Evolutionary conservation across 306 rosid genomes (phyloP), one percentile per base, ranked within the genome.

Genomic region (Begonia fuchsioides): DNA sequence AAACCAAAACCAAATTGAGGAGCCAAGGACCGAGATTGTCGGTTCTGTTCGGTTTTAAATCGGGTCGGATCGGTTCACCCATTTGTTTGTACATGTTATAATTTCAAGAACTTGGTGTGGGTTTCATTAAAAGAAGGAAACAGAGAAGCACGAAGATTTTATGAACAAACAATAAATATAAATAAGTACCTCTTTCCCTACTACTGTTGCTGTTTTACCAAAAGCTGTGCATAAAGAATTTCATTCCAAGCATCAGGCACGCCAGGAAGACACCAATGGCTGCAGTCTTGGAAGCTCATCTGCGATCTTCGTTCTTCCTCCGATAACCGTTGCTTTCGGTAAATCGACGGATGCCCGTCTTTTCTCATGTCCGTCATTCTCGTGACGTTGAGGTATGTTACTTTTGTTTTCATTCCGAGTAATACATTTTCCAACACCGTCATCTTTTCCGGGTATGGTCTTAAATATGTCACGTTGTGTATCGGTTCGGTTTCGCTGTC

Each of bases 231-330:
- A 13, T 55, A 72, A 1, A 83, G 17, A 43, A 83, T 66, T 11
- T 50, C 49, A 72, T 80, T 83, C 94, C 94, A 83, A 43, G 80
- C 74, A 67, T 83, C 94, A 47, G 59, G 67, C 11, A 83, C 52
- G 3, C 90, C 94, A 15, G 86, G 80, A 10, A 83, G 58, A 53
- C 94, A 83, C 94, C 94, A 83, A 65, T 79, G 90, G 5, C 82
- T 74, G 52, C 86, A 83, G 11, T 80, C 94, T 59, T 90, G 98
- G 72, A 15, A 76, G 57, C 61, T 71, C 60, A 72, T 51, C 1
- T 94, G 92, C 0, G 83, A 72, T 65, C 44, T 74, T 52, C 70
- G 65, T 68, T 90, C 90, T 79, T 76, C 65, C 69, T 74, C 39
- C 3, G 68, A 51, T 74, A 68, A 12, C 15, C 73, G 61, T 74